A percentile compares a stretch with the other conserved stretches of the same genome.
These are phyloP conservation scores for Tuber calosporum DNA, from an alignment of 495 filamentous ascomycete genomes.

Conservation along the genomic window DNA sequence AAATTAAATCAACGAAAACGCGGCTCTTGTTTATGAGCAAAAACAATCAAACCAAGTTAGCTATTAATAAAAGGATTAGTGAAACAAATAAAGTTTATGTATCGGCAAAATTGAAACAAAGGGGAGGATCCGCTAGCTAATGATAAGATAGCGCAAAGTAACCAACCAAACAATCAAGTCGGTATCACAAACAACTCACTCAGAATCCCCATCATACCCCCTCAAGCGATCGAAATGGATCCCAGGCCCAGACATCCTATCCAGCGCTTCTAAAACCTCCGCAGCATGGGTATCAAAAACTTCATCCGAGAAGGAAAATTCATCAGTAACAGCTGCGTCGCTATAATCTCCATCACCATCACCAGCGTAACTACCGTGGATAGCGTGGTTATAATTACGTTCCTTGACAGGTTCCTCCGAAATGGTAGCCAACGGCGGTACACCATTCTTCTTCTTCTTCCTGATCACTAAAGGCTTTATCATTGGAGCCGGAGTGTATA, in stretches of 20 bases:
- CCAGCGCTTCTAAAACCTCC: background rate
- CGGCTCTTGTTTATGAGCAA: background rate
- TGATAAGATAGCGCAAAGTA: background rate
- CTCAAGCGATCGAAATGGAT: background rate
- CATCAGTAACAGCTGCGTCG: background rate
- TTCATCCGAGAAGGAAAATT: background rate
- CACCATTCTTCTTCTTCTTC: background rate
- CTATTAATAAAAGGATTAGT: background rate
- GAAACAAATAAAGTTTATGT: background rate
- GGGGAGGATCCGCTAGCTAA: background rate
- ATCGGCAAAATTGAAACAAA: background rate
- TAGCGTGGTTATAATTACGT: background rate
- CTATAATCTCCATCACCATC: background rate
- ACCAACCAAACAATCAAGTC: background rate
- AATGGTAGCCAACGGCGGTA: background rate
- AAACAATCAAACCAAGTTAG: background rate
- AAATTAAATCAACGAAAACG: background rate
- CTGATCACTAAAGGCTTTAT: background rate
- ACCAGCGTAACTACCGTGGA: background rate
- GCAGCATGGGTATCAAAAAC: conserved; percentile 1
- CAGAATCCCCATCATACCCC: background rate
- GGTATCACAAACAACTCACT: background rate
- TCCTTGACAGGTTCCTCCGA: background rate
- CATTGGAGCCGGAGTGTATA: background rate
- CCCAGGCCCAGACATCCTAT: background rate